Base-by-base conservation (phyloP, 495 filamentous ascomycete species). In the Viridothelium virens region DNA sequence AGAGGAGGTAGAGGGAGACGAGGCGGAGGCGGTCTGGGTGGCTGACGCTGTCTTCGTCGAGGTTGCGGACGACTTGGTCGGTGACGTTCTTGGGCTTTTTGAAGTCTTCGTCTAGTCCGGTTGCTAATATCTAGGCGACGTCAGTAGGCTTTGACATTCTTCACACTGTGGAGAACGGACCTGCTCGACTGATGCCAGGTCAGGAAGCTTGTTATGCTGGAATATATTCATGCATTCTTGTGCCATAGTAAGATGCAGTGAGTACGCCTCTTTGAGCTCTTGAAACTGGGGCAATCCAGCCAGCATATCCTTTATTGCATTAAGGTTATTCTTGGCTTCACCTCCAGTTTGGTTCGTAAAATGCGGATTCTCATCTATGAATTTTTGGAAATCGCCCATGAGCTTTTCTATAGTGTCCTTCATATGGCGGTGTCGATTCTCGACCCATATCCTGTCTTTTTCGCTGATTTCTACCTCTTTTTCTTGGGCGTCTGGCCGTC, bases 221-320 rank as follows among this genome's bases (percentile, higher is more conserved):
- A 97, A 98, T 53, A 87, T 82, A 66, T 89, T 90, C 94, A 97
- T 97, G 69, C 91, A 93, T 71, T 96, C 92, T 72, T 96, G 89
- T n/a, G 94, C 95, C 94, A 98, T 98, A 68, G 84, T 93, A 16
- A 98, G 80, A 75, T 98, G 94, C 38, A 98, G 81, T 0, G 94
- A 92, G 73, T 97, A 98, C 41, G 91, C 89, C 74, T 96, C 89
- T 77, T 97, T 96, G 78, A 92, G 89, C 73, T 91, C 88, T 66
- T 95, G 91, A 73, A 95, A 98, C 71, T 98, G 91, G 34, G 92
- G 91, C 66, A 98, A 79, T 47, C 92, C 93, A 12, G 89, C 94
- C 76, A 98, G 78, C 94, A 98, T 98, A 74, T 96, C 91, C 75
- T 91, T 92, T 74, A 98, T 97, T 61, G 89, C 91, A 78, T 92